phyloP scores from a whole-genome alignment of 73 alveolate genomes.

The Diophrys sp. region DNA sequence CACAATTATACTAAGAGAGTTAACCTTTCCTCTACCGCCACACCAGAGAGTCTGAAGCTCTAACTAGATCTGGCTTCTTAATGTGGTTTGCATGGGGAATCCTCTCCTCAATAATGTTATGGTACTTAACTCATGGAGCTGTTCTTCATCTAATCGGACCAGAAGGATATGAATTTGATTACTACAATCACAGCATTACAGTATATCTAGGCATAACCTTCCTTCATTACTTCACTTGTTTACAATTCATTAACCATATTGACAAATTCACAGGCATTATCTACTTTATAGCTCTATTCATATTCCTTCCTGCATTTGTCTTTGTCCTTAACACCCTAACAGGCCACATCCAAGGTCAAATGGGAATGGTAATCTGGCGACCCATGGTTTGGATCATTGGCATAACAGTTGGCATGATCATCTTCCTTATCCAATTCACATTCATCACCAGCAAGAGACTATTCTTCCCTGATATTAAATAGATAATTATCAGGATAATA shows the following conservation, averaged over 20 bases:
- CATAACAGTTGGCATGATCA: neutral
- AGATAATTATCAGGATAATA: too few relatives aligned
- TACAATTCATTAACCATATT: neutral
- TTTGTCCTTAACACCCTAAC: neutral
- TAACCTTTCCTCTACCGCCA: neutral
- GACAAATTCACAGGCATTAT: neutral
- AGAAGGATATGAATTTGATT: neutral
- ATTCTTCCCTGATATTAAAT: neutral
- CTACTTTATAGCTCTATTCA: neutral
- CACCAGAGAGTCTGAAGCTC: neutral
- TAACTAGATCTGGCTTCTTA: neutral
- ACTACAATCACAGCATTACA: neutral
- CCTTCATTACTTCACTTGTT: neutral
- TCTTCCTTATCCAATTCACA: neutral
- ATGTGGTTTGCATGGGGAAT: neutral
- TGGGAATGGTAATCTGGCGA: neutral
- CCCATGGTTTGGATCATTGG: neutral
- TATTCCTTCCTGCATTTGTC: neutral
- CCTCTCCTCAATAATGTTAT: neutral
- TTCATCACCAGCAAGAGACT: neutral
- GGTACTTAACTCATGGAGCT: neutral
- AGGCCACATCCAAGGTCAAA: neutral
- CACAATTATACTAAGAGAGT: neutral
- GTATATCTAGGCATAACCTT: neutral
- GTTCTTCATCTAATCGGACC: neutral